Percentiles rank a stretch among this genome's conserved stretches.
phyloP scores from a whole-genome alignment of 768 basidiomycete species.

The Suillus bovinus region DNA sequence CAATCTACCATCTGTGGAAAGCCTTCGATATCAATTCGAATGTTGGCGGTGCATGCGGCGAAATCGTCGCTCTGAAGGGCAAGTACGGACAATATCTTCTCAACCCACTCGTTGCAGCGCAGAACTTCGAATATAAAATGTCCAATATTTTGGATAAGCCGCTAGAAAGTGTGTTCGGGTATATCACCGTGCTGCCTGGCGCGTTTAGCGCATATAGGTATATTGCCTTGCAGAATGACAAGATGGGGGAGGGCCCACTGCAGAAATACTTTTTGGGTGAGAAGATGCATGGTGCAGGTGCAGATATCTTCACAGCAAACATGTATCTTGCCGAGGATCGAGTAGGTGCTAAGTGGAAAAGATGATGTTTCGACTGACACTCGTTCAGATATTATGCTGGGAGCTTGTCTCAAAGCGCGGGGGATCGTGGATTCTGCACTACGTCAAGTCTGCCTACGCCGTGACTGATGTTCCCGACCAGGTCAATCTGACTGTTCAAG shows the following conservation, averaged over 20 bases:
- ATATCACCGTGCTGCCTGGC: slow-evolving; percentile 91
- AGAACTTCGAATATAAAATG: slow-evolving; percentile 96
- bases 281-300: slow-evolving; percentile 86
- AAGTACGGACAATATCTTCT: slow-evolving; percentile 75
- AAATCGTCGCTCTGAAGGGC: slow-evolving; percentile 91
- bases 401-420: slow-evolving; percentile 95
- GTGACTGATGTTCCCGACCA: slow-evolving; percentile 94
- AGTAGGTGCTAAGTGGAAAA: slow-evolving; percentile 33
- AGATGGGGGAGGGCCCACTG: slow-evolving; percentile 79
- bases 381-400: slow-evolving; percentile 85
- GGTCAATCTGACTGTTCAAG: slow-evolving; percentile 35
- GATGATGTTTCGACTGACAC: slow-evolving; percentile 10
- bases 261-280: slow-evolving; percentile 98
- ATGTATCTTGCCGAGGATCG: slow-evolving; percentile 96
- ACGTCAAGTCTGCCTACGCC: slow-evolving; percentile 92
- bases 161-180: slow-evolving; percentile 86
- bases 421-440: slow-evolving; percentile 90
- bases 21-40: slow-evolving; percentile 92
- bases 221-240: slow-evolving; percentile 88
- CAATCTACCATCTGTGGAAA: slow-evolving; percentile 93
- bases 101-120: slow-evolving; percentile 87
- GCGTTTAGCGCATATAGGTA: slow-evolving; percentile 93
- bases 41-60: slow-evolving; percentile 93
- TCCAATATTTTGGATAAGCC: slow-evolving; percentile 93
- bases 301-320: slow-evolving; percentile 93